Evolutionary conservation across 176 grass and related monocot species (phyloP).

Genomic region (Miscanthus lutarioriparius): DNA sequence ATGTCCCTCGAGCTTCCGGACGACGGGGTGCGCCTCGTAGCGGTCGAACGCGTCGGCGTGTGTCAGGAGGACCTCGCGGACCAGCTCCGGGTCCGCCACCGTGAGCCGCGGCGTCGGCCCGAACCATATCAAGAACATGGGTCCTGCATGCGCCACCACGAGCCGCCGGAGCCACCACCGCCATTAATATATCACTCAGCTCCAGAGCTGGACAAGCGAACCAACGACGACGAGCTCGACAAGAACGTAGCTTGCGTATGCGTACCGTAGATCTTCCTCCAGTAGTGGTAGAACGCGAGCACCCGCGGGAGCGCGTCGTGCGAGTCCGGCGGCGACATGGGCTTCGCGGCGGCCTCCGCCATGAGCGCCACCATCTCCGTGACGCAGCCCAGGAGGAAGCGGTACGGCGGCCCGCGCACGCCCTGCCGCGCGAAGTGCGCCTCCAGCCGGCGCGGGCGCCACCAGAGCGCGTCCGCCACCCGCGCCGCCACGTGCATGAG

Average conservation of each 20-base stretch:
- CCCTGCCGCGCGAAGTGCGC: conserved; percentile 71
- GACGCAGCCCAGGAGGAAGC: conserved; percentile 70
- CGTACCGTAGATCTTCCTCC: conserved; percentile 84
- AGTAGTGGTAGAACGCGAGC: conserved; percentile 87
- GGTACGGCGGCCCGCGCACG: conserved; percentile 71
- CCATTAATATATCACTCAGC: not conserved
- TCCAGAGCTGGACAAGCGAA: not conserved
- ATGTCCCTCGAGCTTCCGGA: conserved; percentile 83
- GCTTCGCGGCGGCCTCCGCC: conserved; percentile 56
- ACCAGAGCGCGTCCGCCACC: conserved; percentile 72
- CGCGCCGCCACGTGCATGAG: conserved; percentile 35
- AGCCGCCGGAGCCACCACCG: not conserved
- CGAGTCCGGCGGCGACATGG: conserved; percentile 58
- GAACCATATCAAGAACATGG: conserved; percentile 81
- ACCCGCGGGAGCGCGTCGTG: conserved; percentile 78
- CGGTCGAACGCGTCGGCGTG: conserved; percentile 63
- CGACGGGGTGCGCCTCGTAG: conserved; percentile 75
- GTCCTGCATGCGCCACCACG: conserved; percentile 39
- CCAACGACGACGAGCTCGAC: not conserved
- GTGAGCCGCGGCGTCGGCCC: conserved; percentile 75
- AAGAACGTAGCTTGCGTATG: too few relatives aligned
- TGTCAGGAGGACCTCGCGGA: conserved; percentile 68
- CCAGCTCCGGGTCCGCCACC: conserved; percentile 72
- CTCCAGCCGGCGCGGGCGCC: conserved; percentile 68
- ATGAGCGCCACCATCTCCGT: conserved; percentile 85